phyloP scores from a whole-genome alignment of 2,329 filamentous ascomycete genomes.

The Claviceps pazoutovae region DNA sequence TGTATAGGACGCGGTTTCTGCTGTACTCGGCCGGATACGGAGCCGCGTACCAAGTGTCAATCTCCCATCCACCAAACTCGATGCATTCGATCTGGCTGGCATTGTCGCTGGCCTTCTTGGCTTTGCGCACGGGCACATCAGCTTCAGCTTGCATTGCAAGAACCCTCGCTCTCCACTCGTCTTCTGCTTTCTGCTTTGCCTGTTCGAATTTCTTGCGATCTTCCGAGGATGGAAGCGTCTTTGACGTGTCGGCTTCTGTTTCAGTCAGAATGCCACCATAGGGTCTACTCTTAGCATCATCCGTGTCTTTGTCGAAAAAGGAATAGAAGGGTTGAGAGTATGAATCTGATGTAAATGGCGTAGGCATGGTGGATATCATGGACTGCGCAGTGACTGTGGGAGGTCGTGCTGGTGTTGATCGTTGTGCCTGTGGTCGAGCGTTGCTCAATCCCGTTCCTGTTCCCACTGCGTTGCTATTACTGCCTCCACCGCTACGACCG shows the following conservation, averaged over 20 bases:
- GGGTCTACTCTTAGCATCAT: constrained; percentile 82
- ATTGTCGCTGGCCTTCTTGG: constrained; percentile 66
- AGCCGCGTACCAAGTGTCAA: constrained; percentile 97
- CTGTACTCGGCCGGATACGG: constrained; percentile 98
- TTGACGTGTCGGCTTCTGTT: constrained; percentile 77
- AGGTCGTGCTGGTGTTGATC: constrained; percentile 10
- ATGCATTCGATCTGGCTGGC: constrained; percentile 98
- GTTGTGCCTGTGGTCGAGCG: constrained; percentile 11
- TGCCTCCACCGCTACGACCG: constrained; percentile 10
- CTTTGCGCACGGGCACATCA: constrained; percentile 48
- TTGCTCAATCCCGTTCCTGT: not conserved
- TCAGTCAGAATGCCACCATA: constrained; percentile 90
- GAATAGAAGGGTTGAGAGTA: constrained; percentile 76
- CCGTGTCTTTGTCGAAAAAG: constrained; percentile 76
- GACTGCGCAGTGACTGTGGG: constrained; percentile 3
- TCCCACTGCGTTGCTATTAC: constrained; percentile 4
- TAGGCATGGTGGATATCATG: constrained; percentile 26
- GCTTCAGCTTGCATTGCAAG: constrained; percentile 47
- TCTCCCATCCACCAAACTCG: constrained; percentile 94
- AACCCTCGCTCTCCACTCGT: constrained; percentile 66
- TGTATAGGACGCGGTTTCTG: constrained; percentile 90
- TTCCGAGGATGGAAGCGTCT: constrained; percentile 65
- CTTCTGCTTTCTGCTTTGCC: constrained; percentile 80
- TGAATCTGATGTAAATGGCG: constrained; percentile 41
- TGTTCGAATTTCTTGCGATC: constrained; percentile 82